Conservation (phyloP, 2,329 filamentous ascomycete species). For the Chaetoscypha palmicola region DNA sequence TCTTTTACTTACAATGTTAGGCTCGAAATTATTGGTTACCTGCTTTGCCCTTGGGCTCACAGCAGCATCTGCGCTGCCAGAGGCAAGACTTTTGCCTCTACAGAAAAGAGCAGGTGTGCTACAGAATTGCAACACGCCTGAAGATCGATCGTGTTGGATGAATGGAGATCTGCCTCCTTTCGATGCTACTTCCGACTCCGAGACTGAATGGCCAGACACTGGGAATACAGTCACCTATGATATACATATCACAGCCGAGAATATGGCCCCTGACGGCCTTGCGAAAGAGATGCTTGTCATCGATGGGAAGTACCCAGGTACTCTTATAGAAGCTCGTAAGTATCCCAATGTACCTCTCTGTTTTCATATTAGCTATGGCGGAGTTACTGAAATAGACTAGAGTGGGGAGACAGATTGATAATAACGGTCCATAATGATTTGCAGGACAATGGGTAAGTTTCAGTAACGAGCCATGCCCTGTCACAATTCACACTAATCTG, state of each 20-base stretch:
- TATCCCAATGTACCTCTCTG: not conserved
- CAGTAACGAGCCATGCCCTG: not conserved
- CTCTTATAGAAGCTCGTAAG: constrained; percentile 23
- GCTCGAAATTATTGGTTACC: not conserved
- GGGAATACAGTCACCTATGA: constrained; percentile 11
- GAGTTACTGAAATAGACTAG: not conserved
- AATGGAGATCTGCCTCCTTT: not conserved
- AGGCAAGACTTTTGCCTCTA: not conserved
- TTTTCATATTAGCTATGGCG: not conserved
- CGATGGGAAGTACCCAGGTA: constrained; percentile 31
- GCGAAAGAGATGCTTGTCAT: constrained; percentile 44
- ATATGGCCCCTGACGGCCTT: constrained; percentile 33
- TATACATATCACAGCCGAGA: constrained; percentile 12
- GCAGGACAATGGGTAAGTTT: not conserved
- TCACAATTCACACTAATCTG: constrained; percentile 5
- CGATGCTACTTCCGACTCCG: not conserved
- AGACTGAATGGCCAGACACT: not conserved
- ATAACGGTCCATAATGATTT: not conserved
- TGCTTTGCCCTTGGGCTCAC: not conserved
- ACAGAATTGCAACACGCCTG: not conserved
- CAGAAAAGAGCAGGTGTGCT: not conserved
- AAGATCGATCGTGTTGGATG: not conserved
- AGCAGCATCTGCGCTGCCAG: not conserved
- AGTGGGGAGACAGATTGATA: not conserved
- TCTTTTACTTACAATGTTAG: constrained; percentile 2